phyloP scores from a whole-genome alignment of 257 asterid species.

The Verbena officinalis region DNA sequence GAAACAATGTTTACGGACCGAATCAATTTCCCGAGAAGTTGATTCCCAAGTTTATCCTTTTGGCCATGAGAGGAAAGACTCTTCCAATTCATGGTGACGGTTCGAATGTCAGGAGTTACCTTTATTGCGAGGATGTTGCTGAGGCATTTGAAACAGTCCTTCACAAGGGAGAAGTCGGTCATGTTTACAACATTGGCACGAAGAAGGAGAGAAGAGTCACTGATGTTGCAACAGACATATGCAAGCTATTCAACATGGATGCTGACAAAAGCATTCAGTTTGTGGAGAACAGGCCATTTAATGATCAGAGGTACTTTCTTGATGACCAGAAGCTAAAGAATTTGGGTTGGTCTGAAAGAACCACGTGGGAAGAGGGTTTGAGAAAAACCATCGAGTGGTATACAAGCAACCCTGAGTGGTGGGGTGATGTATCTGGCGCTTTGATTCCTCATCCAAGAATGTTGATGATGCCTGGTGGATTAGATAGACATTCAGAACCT shows the following conservation, averaged over 20 bases:
- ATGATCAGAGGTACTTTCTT: slow-evolving; percentile 74
- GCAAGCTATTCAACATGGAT: slow-evolving; percentile 58
- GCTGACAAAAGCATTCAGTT: slow-evolving; percentile 55
- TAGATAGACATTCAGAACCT: slow-evolving; percentile 33
- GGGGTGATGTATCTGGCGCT: slow-evolving; percentile 86
- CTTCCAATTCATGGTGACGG: slow-evolving; percentile 82
- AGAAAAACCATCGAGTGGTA: slow-evolving; percentile 71
- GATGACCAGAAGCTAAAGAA: slow-evolving; percentile 67
- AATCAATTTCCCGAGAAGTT: slow-evolving; percentile 76
- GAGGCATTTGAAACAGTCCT: slow-evolving; percentile 73
- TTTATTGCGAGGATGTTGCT: slow-evolving; percentile 73
- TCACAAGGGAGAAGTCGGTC: slow-evolving; percentile 71
- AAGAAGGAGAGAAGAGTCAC: slow-evolving; percentile 64
- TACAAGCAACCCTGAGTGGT: slow-evolving; percentile 61
- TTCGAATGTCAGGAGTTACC: slow-evolving; percentile 66
- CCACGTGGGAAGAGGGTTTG: slow-evolving; percentile 70
- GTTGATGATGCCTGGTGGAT: slow-evolving; percentile 69
- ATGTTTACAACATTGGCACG: slow-evolving; percentile 70
- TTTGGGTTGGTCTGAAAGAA: slow-evolving; percentile 63
- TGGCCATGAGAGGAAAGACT: slow-evolving; percentile 67
- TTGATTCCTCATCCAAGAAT: slow-evolving; percentile 69
- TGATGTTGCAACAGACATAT: slow-evolving; percentile 64
- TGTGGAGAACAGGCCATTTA: slow-evolving; percentile 78
- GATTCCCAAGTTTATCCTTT: slow-evolving; percentile 68
- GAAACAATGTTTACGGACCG: slow-evolving; percentile 77